Percentiles rank a stretch among this genome's conserved stretches.
phyloP scores from a whole-genome alignment of 495 filamentous ascomycete genomes.

The Cryomyces minteri region DNA sequence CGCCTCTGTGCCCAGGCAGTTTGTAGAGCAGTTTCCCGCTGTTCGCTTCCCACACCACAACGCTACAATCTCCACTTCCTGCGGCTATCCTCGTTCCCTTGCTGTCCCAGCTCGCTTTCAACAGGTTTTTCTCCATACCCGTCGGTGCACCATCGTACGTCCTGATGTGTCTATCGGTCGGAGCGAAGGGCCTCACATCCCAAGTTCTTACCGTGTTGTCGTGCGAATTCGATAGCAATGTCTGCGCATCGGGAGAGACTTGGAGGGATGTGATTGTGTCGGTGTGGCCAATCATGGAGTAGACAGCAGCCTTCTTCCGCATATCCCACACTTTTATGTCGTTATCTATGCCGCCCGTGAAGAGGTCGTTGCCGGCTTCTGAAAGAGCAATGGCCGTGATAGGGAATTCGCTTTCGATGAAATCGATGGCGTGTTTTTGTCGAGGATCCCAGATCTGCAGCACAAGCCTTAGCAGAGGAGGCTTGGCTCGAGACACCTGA shows the following conservation, averaged over 20 bases:
- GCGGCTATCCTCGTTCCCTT: constrained; percentile 72
- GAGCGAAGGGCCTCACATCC: constrained; percentile 92
- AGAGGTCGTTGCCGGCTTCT: constrained; percentile 90
- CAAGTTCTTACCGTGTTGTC: constrained; percentile 87
- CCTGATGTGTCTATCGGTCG: constrained; percentile 60
- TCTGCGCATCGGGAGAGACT: constrained; percentile 81
- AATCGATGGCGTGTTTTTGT: constrained; percentile 74
- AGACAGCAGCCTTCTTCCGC: constrained; percentile 71
- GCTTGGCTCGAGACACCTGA: neutral
- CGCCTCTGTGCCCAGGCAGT: constrained; percentile 85
- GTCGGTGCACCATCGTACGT: constrained; percentile 78
- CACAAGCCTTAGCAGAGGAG: neutral
- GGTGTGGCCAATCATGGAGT: constrained; percentile 73
- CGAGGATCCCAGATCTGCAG: constrained; percentile 80
- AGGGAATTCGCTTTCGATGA: constrained; percentile 80
- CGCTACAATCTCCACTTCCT: constrained; percentile 77
- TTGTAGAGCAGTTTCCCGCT: constrained; percentile 82
- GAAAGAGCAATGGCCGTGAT: constrained; percentile 80
- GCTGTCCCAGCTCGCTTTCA: constrained; percentile 81
- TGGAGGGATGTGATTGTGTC: constrained; percentile 84
- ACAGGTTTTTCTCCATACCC: constrained; percentile 82
- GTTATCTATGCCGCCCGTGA: constrained; percentile 89
- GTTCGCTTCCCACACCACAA: constrained; percentile 74
- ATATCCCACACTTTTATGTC: constrained; percentile 96
- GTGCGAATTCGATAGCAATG: constrained; percentile 79